Base-by-base conservation (phyloP, 2,329 filamentous ascomycete species). In the Sclerotinia glacialis region DNA sequence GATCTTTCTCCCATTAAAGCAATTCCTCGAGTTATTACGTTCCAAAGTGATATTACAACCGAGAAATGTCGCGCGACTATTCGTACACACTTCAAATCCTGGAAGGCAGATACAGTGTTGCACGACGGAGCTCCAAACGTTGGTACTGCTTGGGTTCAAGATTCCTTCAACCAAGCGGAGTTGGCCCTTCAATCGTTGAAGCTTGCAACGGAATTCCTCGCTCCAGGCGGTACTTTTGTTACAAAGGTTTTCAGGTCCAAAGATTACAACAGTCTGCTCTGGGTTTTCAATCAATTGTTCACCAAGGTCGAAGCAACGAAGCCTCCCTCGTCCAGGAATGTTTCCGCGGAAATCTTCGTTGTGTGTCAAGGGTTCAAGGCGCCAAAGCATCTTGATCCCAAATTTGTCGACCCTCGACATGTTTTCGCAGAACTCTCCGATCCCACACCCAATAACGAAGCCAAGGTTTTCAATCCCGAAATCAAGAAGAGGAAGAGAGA, bases 61-160 rank as follows among this genome's bases (percentile, higher is more conserved):
- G 93, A 97, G 71, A 97, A 97, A 79, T 97, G 93, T 77, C 89
- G 95, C 71, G 88, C 93, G 8, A 97, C 92, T 1, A 91, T 99
- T 69, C 85, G 93, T 74, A 86, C 89, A 67, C 93, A 99, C 75
- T 80, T 99, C 59, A 98, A 98, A 80, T 93, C 92, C 14, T 94
- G 92, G 90, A 98, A 98, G 78, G 93, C 92, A 26, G 95, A 99
- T 77, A 92, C 91, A 0, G 95, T 99, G 6, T 83, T 99, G 49
- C 95, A 99, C 80, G 95, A 99, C 77, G 95, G 95, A 79, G 95
- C 95, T 0, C 95, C 95, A 56, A 99, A 99, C 75, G 95, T 99
- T 67, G 95, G 95, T 87, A 94, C 93, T 0, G 93, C 95, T 0
- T 99, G 95, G 95, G 90, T 93, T 53, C 95, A 99, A 80, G 95